These are phyloP conservation scores for Boletellus deceptivus DNA, from an alignment of 1,284 basidiomycete genomes.

Conservation along the genomic window DNA sequence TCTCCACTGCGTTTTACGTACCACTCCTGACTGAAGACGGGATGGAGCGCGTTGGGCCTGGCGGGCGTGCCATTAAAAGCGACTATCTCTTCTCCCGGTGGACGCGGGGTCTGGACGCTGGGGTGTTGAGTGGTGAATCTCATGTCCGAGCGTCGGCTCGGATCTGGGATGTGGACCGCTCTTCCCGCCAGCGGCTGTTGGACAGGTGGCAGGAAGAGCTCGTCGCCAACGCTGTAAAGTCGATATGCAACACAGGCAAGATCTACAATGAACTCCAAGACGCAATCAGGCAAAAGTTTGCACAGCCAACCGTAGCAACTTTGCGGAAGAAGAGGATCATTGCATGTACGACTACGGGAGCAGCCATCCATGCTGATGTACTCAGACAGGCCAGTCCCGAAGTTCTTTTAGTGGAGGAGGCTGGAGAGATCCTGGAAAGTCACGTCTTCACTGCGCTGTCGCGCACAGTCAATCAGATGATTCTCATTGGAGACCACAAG, in stretches of 20 bases:
- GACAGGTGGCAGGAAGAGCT: conserved; percentile 42
- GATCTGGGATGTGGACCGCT: conserved; percentile 47
- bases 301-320: conserved; percentile 31
- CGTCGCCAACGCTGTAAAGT: conserved; percentile 28
- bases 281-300: conserved; percentile 36
- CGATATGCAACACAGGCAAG: conserved; percentile 34
- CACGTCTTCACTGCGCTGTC: conserved; percentile 58
- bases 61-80: conserved; percentile 33
- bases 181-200: conserved; percentile 34
- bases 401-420: conserved; percentile 64
- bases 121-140: conserved; percentile 35
- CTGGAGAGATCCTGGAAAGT: conserved; percentile 66
- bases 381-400: conserved; percentile 44
- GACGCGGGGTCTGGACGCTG: conserved; percentile 42
- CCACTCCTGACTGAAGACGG: conserved; percentile 39
- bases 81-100: conserved; percentile 49
- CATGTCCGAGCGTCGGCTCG: conserved; percentile 29
- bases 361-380: conserved; percentile 51
- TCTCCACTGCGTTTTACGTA: conserved; percentile 42
- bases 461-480: conserved; percentile 45
- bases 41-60: conserved; percentile 42
- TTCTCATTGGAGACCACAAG: conserved; percentile 62
- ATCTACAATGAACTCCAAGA: conserved; percentile 43
- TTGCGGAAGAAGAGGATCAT: conserved; percentile 52
- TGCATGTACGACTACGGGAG: conserved; percentile 64